A percentile compares a stretch with the other conserved stretches of the same genome.
Conservation (phyloP, 2,329 filamentous ascomycete species). For the Fusarium sp. region DNA sequence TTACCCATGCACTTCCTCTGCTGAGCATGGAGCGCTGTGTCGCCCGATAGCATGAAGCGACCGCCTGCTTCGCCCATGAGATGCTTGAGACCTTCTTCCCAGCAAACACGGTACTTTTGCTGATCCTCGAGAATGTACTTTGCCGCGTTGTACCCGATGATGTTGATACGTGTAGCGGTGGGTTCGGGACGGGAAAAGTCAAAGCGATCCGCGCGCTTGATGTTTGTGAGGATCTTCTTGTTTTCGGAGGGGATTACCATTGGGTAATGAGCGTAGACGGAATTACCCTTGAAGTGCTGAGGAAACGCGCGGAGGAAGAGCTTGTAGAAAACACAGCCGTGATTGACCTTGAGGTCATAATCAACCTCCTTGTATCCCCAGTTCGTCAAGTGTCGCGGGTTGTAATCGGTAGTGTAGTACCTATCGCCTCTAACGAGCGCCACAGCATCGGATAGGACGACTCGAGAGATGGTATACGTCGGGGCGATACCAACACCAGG, state of each 20-base stretch:
- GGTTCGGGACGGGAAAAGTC: slow-evolving; percentile 72
- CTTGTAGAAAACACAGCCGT: slow-evolving; percentile 89
- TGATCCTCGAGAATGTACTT: slow-evolving; percentile 71
- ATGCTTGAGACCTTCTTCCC: slow-evolving; percentile 71
- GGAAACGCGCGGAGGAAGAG: slow-evolving; percentile 84
- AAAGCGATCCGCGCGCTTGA: slow-evolving; percentile 76
- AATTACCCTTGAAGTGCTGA: slow-evolving; percentile 80
- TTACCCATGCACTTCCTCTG: slow-evolving; percentile 66
- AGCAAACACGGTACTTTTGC: slow-evolving; percentile 72
- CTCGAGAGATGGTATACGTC: slow-evolving; percentile 80
- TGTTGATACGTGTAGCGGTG: slow-evolving; percentile 62
- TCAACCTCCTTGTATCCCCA: slow-evolving; percentile 84
- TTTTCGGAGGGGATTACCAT: slow-evolving; percentile 78
- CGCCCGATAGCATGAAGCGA: slow-evolving; percentile 68
- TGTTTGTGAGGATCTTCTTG: slow-evolving; percentile 73
- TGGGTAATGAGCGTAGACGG: slow-evolving; percentile 85
- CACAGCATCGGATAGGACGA: slow-evolving; percentile 81
- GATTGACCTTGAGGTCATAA: slow-evolving; percentile 78
- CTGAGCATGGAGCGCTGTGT: slow-evolving; percentile 59
- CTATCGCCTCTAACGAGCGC: slow-evolving; percentile 82
- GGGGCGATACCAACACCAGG: slow-evolving; percentile 81
- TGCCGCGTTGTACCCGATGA: slow-evolving; percentile 71
- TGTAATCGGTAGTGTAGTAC: slow-evolving; percentile 83
- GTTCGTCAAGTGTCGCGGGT: slow-evolving; percentile 79
- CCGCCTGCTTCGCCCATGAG: slow-evolving; percentile 68